A percentile compares a stretch with the other conserved stretches of the same genome.
These are phyloP conservation scores for Quercus alba DNA, from an alignment of 306 rosid genomes.

Conservation along the genomic window DNA sequence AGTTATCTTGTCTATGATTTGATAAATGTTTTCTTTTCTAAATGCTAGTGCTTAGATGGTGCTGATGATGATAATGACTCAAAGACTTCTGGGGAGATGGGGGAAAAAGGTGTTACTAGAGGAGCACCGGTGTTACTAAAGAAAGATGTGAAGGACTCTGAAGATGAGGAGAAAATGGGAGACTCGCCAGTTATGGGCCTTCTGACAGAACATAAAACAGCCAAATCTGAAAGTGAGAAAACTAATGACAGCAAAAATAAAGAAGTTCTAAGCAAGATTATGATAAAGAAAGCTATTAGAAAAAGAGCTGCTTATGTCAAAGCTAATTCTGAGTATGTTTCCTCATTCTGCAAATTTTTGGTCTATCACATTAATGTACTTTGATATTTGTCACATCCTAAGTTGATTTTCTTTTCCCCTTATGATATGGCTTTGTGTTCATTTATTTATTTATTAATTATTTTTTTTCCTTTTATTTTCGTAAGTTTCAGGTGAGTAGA, in stretches of 20 bases:
- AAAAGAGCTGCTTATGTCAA: conserved; percentile 67
- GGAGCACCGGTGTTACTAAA: conserved; percentile 31
- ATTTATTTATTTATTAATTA: background rate
- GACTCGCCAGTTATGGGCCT: conserved; percentile 77
- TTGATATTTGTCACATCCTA: background rate
- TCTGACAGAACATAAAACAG: conserved; percentile 47
- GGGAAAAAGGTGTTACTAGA: conserved; percentile 39
- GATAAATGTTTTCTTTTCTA: conserved; percentile 20
- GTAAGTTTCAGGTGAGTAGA: background rate
- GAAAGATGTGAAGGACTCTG: conserved; percentile 49
- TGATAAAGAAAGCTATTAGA: conserved; percentile 66
- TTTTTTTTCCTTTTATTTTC: background rate
- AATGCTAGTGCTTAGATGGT: conserved; percentile 66
- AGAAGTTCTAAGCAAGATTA: conserved; percentile 50
- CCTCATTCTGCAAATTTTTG: conserved; percentile 16
- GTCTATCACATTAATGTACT: background rate
- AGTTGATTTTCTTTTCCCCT: background rate
- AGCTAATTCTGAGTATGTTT: conserved; percentile 82
- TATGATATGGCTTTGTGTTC: background rate
- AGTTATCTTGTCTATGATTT: background rate
- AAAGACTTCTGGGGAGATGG: conserved; percentile 47
- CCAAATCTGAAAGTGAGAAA: conserved; percentile 39
- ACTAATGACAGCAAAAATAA: conserved; percentile 43
- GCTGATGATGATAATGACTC: conserved; percentile 47
- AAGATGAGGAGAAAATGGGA: conserved; percentile 63